A percentile compares a stretch with the other conserved stretches of the same genome.
These are phyloP conservation scores for Blepharisma stoltei DNA, from an alignment of 73 alveolate genomes.

Conservation along the genomic window DNA sequence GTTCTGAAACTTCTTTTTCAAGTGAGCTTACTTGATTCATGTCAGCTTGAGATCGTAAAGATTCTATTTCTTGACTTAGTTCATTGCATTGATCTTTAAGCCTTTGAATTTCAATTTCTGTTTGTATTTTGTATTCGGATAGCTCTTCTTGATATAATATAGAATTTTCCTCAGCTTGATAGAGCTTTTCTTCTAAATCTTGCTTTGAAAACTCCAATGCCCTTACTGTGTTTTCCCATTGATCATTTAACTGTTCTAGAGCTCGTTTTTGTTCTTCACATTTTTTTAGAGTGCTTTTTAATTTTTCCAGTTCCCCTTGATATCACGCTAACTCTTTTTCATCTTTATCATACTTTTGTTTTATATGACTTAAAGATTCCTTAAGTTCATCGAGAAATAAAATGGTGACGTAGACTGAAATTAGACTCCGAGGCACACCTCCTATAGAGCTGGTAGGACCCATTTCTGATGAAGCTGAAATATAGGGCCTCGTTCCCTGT, in stretches of 20 bases:
- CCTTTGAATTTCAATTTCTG: neutral
- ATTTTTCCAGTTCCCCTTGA: neutral
- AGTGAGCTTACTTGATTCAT: neutral
- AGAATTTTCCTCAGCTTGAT: conserved; percentile 34
- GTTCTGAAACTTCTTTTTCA: neutral
- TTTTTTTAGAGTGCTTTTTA: neutral
- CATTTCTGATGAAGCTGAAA: no score
- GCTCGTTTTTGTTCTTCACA: conserved; percentile 22
- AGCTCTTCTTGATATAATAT: conserved; percentile 31
- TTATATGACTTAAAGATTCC: neutral
- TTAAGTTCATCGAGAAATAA: neutral
- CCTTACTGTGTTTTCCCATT: conserved; percentile 29
- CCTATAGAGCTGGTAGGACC: no score
- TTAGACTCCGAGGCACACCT: no score
- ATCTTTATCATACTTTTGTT: neutral
- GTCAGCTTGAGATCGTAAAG: neutral
- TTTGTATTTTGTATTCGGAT: neutral
- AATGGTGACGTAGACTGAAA: no score
- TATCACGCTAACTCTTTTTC: neutral
- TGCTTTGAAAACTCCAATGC: conserved; percentile 1
- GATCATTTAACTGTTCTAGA: conserved; percentile 23
- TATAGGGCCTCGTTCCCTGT: no score
- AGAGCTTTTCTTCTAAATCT: conserved; percentile 18
- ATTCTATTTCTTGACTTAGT: neutral
- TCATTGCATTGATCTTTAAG: conserved; percentile 20